These are phyloP conservation scores for Zea mays DNA, from an alignment of 176 grass and related monocot species.

Conservation along the genomic window DNA sequence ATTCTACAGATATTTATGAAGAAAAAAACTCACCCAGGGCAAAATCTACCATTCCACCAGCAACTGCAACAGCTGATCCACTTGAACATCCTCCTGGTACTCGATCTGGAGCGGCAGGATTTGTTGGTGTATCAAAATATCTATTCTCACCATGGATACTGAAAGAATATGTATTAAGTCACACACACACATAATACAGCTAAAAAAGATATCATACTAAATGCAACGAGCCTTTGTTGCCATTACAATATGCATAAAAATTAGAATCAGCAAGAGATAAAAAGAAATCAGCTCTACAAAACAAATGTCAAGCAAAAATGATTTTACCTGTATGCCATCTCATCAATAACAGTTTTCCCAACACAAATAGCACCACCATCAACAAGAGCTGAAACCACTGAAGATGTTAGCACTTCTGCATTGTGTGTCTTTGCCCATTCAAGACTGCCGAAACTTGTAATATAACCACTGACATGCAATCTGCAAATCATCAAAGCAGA, in stretches of 20 bases:
- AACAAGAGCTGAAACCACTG: slow-evolving; percentile 75
- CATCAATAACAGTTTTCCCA: slow-evolving; percentile 93
- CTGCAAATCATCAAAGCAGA: slow-evolving; percentile 49
- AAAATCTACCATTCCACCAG: slow-evolving; percentile 86
- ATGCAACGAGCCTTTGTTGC: slow-evolving; percentile 8
- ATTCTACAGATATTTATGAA: slow-evolving; percentile 15
- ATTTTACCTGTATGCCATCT: slow-evolving; percentile 86
- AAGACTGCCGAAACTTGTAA: slow-evolving; percentile 79
- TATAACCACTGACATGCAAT: slow-evolving; percentile 68
- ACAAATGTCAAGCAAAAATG: neutral
- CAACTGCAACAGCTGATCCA: slow-evolving; percentile 93
- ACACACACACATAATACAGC: neutral
- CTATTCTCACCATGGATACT: slow-evolving; percentile 94
- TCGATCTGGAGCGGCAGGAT: slow-evolving; percentile 60
- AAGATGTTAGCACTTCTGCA: slow-evolving; percentile 55
- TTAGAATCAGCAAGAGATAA: neutral
- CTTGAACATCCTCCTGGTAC: slow-evolving; percentile 94
- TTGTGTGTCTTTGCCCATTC: slow-evolving; percentile 77
- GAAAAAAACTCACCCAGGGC: slow-evolving; percentile 67
- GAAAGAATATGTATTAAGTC: slow-evolving; percentile 34
- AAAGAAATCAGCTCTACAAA: neutral
- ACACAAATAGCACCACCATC: slow-evolving; percentile 76
- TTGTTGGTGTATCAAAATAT: slow-evolving; percentile 76
- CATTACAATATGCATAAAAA: neutral
- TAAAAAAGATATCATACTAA: neutral